Conservation (phyloP, 1,139 yeast genomes). For the Scheffersomyces titani region DNA sequence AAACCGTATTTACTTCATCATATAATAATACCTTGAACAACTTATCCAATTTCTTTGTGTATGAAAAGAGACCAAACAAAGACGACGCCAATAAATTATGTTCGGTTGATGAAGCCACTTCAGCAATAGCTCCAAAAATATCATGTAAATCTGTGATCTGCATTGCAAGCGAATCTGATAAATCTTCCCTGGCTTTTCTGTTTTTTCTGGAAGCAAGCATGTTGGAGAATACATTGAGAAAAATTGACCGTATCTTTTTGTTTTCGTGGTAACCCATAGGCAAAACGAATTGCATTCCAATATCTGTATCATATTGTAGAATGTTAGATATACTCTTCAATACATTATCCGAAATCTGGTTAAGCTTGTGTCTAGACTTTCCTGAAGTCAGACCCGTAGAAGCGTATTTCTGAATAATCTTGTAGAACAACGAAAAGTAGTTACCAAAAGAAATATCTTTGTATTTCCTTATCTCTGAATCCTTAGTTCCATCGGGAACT, state of each 20-base stretch:
- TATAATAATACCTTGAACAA: conserved; percentile 58
- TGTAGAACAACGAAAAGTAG: conserved; percentile 69
- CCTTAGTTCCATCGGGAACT: conserved; percentile 60
- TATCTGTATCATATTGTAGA: conserved; percentile 70
- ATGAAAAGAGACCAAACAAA: conserved; percentile 60
- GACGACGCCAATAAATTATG: conserved; percentile 62
- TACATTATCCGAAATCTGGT: conserved; percentile 63
- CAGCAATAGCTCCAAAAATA: conserved; percentile 53
- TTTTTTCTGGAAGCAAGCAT: conserved; percentile 50
- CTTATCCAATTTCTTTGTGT: conserved; percentile 53
- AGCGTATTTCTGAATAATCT: conserved; percentile 66
- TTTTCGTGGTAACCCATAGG: conserved; percentile 80
- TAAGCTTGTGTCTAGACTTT: conserved; percentile 53
- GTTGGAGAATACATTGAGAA: conserved; percentile 74
- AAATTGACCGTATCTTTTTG: conserved; percentile 64
- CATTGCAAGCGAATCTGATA: conserved; percentile 23
- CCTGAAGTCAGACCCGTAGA: conserved; percentile 20
- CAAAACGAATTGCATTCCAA: conserved; percentile 74
- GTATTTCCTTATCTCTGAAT: conserved; percentile 55
- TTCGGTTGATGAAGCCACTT: conserved; percentile 59
- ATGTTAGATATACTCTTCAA: conserved; percentile 68
- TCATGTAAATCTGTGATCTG: conserved; percentile 27
- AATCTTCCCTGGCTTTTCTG: conserved; percentile 23
- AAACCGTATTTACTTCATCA: conserved; percentile 62
- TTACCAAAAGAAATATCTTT: conserved; percentile 69